Conservation (phyloP, 164 flowering plant genomes). For the Vitis amurensis region DNA sequence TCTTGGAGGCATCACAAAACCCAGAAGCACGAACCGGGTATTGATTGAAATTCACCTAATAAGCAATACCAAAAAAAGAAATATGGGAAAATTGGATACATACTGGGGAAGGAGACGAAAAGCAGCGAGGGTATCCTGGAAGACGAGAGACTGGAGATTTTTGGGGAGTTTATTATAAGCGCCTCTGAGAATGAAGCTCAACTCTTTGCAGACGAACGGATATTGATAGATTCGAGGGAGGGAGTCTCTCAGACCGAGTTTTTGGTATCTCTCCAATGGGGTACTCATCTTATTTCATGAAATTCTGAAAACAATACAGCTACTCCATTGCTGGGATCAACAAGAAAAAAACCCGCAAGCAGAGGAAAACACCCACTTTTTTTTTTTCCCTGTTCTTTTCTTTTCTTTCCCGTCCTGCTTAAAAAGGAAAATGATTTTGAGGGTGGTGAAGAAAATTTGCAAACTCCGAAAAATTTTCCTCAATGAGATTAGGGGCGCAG, state of each 20-base stretch:
- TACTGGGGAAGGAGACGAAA: conserved; percentile 76
- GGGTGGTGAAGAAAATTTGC: no score
- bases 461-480: no score
- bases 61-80: conserved; percentile 2
- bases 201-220: conserved; percentile 66
- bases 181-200: conserved; percentile 54
- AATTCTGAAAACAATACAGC: no score
- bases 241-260: conserved; percentile 41
- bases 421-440: no score
- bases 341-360: no score
- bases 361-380: no score
- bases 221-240: conserved; percentile 38
- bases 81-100: conserved; percentile 12
- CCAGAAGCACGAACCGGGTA: no score
- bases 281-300: no score
- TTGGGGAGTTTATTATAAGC: conserved; percentile 62
- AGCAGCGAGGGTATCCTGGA: conserved; percentile 69
- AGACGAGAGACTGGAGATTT: conserved; percentile 60
- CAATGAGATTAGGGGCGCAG: no score
- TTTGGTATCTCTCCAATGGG: conserved; percentile 51
- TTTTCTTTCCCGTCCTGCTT: no score
- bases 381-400: no score
- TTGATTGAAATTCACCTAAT: not conserved
- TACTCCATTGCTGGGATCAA: no score
- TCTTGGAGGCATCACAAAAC: not conserved